A percentile compares a stretch with the other conserved stretches of the same genome.
phyloP scores from a whole-genome alignment of 176 grass and related monocot species.

The Tuctoria greenei region DNA sequence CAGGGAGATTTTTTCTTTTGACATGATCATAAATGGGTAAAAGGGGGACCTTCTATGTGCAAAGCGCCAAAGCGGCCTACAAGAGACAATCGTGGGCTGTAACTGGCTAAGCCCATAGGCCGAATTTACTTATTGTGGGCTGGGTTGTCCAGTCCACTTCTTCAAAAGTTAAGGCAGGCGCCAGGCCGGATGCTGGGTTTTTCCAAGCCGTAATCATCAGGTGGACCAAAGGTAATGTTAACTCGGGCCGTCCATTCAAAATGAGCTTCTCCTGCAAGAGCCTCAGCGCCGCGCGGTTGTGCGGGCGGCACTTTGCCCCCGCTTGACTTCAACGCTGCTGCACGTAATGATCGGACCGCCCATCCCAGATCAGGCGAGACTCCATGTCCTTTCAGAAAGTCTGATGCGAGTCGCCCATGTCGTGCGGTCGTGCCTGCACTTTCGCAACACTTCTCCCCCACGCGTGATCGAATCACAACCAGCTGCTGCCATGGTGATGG shows the following conservation, averaged over 20 bases:
- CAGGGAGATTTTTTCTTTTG: no score
- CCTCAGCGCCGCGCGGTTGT: not conserved
- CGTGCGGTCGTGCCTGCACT: conserved; percentile 24
- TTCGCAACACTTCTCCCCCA: conserved; percentile 13
- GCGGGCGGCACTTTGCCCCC: not conserved
- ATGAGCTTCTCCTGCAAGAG: not conserved
- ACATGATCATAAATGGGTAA: not conserved
- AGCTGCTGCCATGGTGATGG: not conserved
- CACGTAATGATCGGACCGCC: no score
- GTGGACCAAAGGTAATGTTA: not conserved
- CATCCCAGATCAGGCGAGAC: not conserved
- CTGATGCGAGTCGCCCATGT: not conserved
- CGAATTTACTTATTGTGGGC: not conserved
- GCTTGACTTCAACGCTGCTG: not conserved
- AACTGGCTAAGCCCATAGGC: not conserved
- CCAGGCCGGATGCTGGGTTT: not conserved
- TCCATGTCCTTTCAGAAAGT: not conserved
- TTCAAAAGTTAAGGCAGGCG: not conserved
- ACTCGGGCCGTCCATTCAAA: not conserved
- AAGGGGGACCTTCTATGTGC: no score
- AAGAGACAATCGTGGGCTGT: no score
- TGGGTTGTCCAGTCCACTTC: not conserved
- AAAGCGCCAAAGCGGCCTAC: no score
- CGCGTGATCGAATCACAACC: not conserved
- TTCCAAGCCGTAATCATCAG: not conserved